Evolutionary conservation across 2,329 filamentous ascomycete species (phyloP).

Genomic region (Aspergillus floridensis): DNA sequence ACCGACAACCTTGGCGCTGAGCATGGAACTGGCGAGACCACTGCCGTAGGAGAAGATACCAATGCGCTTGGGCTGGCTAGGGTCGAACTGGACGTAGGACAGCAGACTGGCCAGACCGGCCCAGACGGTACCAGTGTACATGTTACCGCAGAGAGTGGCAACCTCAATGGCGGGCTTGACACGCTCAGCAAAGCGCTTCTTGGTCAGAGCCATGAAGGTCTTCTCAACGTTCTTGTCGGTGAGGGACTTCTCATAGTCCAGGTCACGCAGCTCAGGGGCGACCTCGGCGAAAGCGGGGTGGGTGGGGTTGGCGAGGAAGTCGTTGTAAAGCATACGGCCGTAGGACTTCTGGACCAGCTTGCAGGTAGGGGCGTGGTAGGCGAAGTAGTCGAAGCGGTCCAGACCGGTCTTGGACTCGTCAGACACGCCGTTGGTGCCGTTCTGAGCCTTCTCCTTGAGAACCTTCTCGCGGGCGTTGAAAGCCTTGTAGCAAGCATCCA

Average conservation of each 20-base stretch:
- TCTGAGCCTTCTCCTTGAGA: constrained; percentile 47
- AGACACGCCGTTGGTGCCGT: constrained; percentile 50
- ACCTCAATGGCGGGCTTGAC: constrained; percentile 72
- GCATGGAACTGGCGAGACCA: constrained; percentile 70
- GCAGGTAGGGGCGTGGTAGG: constrained; percentile 83
- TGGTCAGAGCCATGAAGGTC: constrained; percentile 78
- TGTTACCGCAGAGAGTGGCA: constrained; percentile 69
- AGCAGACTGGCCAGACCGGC: constrained; percentile 60
- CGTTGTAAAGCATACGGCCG: constrained; percentile 79
- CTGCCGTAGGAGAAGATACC: constrained; percentile 78
- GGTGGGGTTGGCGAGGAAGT: constrained; percentile 71
- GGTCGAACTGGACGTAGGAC: constrained; percentile 60
- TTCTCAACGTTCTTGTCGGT: constrained; percentile 82
- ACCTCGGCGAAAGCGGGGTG: constrained; percentile 70
- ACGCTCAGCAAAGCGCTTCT: constrained; percentile 79
- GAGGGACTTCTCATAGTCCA: constrained; percentile 76
- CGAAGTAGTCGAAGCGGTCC: constrained; percentile 79
- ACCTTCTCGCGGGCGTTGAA: constrained; percentile 72
- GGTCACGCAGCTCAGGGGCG: constrained; percentile 69
- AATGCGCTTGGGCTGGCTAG: constrained; percentile 68
- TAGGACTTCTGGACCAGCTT: constrained; percentile 86
- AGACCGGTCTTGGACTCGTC: constrained; percentile 59
- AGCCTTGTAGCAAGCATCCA: constrained; percentile 77
- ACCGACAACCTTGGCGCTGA: constrained; percentile 65
- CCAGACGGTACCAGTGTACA: constrained; percentile 62